Evolutionary conservation across 2,329 filamentous ascomycete species (phyloP).

Genomic region (Tolypocladium ophioglossoides): DNA sequence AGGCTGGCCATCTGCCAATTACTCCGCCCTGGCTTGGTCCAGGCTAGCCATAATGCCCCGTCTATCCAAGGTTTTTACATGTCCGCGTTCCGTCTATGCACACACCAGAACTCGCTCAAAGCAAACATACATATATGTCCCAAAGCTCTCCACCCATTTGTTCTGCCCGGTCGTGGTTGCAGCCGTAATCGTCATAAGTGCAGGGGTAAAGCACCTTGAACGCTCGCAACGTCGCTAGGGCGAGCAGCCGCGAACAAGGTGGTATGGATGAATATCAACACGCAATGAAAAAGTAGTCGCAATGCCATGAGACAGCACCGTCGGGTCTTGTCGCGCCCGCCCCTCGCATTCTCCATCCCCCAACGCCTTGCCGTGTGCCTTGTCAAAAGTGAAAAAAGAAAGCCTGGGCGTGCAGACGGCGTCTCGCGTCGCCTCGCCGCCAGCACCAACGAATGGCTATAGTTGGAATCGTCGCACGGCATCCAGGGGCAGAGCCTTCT

Average conservation of each 20-base stretch:
- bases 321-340: background rate
- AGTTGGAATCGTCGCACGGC: background rate
- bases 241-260: no score
- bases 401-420: background rate
- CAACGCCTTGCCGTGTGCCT: background rate
- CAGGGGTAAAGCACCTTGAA: background rate
- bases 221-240: background rate
- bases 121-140: background rate
- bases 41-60: background rate
- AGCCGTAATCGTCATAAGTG: conserved; percentile 10
- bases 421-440: background rate
- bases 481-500: background rate
- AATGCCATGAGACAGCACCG: background rate
- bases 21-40: background rate
- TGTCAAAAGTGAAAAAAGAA: background rate
- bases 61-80: conserved; percentile 1
- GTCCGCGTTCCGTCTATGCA: conserved; percentile 1
- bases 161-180: conserved; percentile 1
- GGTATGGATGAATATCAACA: background rate
- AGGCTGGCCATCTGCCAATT: background rate
- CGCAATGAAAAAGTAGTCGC: conserved; percentile 1
- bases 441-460: background rate
- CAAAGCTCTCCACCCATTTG: conserved; percentile 1
- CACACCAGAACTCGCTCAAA: background rate
- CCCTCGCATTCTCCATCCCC: background rate